A percentile compares a stretch with the other conserved stretches of the same genome.
phyloP scores from a whole-genome alignment of 257 asterid species.

The Galeopsis tetrahit region DNA sequence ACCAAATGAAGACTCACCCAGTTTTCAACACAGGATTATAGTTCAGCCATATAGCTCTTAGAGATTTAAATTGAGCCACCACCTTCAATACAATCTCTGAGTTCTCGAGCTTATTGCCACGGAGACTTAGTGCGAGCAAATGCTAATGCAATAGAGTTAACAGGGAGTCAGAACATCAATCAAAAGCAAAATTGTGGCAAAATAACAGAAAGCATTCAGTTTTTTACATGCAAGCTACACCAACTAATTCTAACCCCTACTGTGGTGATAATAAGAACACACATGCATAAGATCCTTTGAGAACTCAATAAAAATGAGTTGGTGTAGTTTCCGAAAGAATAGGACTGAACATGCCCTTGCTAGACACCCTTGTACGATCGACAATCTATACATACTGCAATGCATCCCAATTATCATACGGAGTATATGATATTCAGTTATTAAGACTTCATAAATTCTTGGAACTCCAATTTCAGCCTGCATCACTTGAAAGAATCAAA shows the following conservation, averaged over 20 bases:
- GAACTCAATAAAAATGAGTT: slow-evolving; percentile 16
- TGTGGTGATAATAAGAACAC: neutral
- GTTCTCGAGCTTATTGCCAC: slow-evolving; percentile 71
- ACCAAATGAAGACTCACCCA: slow-evolving; percentile 51
- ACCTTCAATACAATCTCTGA: slow-evolving; percentile 54
- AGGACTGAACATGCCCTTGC: neutral
- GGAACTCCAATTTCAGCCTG: neutral
- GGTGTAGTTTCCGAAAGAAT: neutral
- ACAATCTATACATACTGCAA: neutral
- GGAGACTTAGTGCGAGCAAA: slow-evolving; percentile 80
- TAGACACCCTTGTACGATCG: neutral
- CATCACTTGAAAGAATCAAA: slow-evolving; percentile 7
- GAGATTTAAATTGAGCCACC: slow-evolving; percentile 65
- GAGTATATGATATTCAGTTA: neutral
- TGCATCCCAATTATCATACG: neutral
- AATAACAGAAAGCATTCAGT: neutral
- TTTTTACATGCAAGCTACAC: neutral
- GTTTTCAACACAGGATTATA: slow-evolving; percentile 61
- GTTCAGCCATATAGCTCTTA: slow-evolving; percentile 91
- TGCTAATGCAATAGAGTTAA: slow-evolving; percentile 49
- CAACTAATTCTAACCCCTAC: too few relatives aligned
- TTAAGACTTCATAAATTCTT: neutral
- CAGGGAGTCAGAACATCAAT: slow-evolving; percentile 23
- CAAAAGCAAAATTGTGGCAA: slow-evolving; percentile 6
- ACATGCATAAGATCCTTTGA: slow-evolving; percentile 7